Base-by-base conservation (phyloP, 768 basidiomycete genomes). In the Lentinula lateritia region DNA sequence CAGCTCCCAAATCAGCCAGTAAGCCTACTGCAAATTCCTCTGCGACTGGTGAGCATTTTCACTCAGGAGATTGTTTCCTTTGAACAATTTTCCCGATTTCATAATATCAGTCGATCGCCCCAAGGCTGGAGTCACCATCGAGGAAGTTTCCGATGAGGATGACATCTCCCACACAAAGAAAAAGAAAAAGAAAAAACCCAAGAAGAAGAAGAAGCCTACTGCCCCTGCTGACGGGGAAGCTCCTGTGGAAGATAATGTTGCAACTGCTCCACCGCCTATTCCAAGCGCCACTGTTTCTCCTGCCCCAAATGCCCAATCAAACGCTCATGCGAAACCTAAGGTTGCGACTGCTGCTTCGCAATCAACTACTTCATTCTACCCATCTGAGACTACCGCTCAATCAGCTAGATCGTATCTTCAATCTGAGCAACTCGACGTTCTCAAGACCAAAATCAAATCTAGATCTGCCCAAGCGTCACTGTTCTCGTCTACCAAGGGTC, bases 141-240 rank as follows among this genome's bases (percentile, higher is more conserved):
- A 90, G 66, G 89, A 92, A 45, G 86, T 83, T 0, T 87, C 89
- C 54, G 91, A 90, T 53, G 55, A 56, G 13, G 87, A 84, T 38
- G 81, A 80, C 4, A 73, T 71, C 0, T 58, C 67, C 34, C 52
- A 75, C 2, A 52, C 71, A 1, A 73, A 78, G 50, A 90, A 90
- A 77, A 90, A 89, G 71, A 89, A 90, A 72, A 87, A 87, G 71
- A 88, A 88, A 73, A 90, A 89, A 66, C 74, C 81, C 20, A 90
- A 88, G 76, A 92, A 90, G 70, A 90, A 83, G 71, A 82, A 82
- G 65, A 73, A 74, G 59, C 62, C 75, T 7, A 58, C 74, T 18
- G 61, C 72, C 3, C 62, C 72, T 5, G 53, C 73, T 39, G 66
- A 66, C 7, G 64, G 56, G 6, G 66, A 67, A 18, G 62, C 55